A percentile compares a stretch with the other conserved stretches of the same genome.
Evolutionary conservation across 108 stramenopile species (phyloP).

Genomic region (Stephanodiscus minutulus): DNA sequence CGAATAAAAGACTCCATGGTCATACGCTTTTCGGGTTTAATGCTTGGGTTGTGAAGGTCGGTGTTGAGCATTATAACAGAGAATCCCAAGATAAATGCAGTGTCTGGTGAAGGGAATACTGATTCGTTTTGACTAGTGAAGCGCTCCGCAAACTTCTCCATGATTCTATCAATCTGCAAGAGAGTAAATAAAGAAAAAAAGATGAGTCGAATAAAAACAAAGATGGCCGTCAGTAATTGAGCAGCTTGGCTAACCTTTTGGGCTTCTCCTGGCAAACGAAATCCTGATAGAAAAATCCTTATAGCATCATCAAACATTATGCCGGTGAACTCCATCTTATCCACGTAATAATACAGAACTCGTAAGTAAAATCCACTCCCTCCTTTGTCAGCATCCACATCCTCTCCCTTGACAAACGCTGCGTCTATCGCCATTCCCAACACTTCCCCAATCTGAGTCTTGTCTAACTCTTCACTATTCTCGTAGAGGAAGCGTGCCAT

Average conservation of each 20-base stretch:
- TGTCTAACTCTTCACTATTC: conserved; percentile 94
- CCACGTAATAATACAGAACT: conserved; percentile 92
- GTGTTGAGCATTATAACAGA: conserved; percentile 99
- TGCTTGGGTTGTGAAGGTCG: conserved; percentile 98
- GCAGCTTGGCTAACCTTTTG: conserved; percentile 70
- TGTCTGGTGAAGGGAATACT: conserved; percentile 97
- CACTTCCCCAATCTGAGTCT: conserved; percentile 98
- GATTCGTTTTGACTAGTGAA: conserved; percentile 87
- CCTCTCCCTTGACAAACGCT: conserved; percentile 78
- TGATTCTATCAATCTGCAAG: conserved; percentile 96
- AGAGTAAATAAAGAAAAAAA: background rate
- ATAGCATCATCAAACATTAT: conserved; percentile 96
- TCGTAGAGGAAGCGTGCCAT: conserved; percentile 90
- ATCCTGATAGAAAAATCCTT: conserved; percentile 93
- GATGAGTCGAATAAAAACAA: conserved; percentile 2
- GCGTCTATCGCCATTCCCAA: conserved; percentile 95
- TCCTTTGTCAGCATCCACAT: conserved; percentile 71
- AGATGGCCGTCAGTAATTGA: background rate
- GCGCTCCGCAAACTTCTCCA: conserved; percentile 99
- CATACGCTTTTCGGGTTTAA: conserved; percentile 92
- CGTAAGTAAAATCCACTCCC: conserved; percentile 89
- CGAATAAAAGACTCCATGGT: conserved; percentile 91
- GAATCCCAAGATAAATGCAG: conserved; percentile 98
- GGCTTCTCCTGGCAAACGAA: conserved; percentile 98
- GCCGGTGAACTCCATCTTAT: conserved; percentile 86